Evolutionary conservation across 2,329 filamentous ascomycete species (phyloP).

Genomic region (Fusarium sp.): DNA sequence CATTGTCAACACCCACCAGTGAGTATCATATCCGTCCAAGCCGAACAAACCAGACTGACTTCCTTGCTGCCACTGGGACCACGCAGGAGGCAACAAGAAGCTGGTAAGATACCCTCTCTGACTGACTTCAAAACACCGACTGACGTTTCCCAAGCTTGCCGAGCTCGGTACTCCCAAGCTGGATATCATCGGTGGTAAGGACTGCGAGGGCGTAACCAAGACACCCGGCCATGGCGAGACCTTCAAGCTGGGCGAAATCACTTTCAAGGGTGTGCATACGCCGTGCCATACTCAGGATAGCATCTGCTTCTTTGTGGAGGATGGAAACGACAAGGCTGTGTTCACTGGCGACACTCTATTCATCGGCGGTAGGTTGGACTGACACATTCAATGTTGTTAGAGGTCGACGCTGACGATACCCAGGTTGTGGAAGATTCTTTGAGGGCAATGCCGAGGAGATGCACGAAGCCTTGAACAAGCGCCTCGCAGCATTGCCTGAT

Average conservation of each 20-base stretch:
- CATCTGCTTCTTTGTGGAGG: conserved; percentile 94
- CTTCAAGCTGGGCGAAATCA: conserved; percentile 87
- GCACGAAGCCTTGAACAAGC: conserved; percentile 92
- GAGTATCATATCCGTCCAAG: conserved; percentile 54
- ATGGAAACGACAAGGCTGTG: conserved; percentile 79
- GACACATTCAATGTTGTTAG: neutral
- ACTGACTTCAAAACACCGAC: neutral
- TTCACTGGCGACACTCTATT: conserved; percentile 98
- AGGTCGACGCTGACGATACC: conserved; percentile 15
- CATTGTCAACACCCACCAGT: conserved; percentile 99
- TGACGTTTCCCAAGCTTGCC: conserved; percentile 48
- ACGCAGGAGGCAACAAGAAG: conserved; percentile 90
- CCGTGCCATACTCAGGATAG: conserved; percentile 99
- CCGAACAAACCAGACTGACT: conserved; percentile 9
- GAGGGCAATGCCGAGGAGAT: conserved; percentile 92
- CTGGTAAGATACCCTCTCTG: conserved; percentile 66
- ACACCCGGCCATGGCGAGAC: conserved; percentile 81
- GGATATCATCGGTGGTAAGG: conserved; percentile 86
- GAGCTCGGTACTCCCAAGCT: conserved; percentile 71
- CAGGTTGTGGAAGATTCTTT: conserved; percentile 95
- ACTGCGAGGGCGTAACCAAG: conserved; percentile 83
- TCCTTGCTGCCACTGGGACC: conserved; percentile 84
- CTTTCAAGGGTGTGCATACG: conserved; percentile 89
- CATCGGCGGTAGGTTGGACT: conserved; percentile 75
- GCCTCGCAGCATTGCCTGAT: conserved; percentile 82